These are phyloP conservation scores for Naganishia randhawae DNA, from an alignment of 768 basidiomycete genomes.

Conservation along the genomic window DNA sequence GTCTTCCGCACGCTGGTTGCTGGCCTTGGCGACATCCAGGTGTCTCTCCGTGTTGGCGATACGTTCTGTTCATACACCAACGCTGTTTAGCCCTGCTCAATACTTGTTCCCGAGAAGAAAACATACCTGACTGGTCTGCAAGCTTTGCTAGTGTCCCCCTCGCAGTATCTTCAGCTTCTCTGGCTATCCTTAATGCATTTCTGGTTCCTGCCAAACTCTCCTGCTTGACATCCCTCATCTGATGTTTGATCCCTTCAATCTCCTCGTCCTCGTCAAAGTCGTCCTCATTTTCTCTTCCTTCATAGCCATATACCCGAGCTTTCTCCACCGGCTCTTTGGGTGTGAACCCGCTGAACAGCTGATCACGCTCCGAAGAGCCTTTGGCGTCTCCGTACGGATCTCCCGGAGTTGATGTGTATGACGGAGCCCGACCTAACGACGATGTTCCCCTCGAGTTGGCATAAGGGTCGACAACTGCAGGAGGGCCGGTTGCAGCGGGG, in stretches of 20 bases:
- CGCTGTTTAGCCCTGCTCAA: neutral
- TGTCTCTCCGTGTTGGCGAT: constrained; percentile 92
- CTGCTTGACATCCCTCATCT: constrained; percentile 83
- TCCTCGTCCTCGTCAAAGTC: constrained; percentile 57
- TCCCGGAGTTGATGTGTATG: constrained; percentile 24
- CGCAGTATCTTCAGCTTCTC: constrained; percentile 96
- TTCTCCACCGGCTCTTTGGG: constrained; percentile 34
- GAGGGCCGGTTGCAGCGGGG: constrained; percentile 32
- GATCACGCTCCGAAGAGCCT: constrained; percentile 41
- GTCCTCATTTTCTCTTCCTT: constrained; percentile 55
- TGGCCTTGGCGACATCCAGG: constrained; percentile 83
- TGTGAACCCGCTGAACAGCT: constrained; percentile 48
- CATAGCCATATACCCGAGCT: constrained; percentile 44
- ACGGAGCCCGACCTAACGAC: constrained; percentile 4
- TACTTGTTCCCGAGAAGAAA: no score
- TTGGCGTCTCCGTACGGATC: constrained; percentile 42
- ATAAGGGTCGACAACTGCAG: constrained; percentile 18
- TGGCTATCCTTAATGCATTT: constrained; percentile 85
- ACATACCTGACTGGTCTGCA: constrained; percentile 86
- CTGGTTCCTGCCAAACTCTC: constrained; percentile 78
- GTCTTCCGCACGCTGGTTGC: constrained; percentile 83
- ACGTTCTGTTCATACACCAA: constrained; percentile 45
- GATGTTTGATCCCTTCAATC: constrained; percentile 89
- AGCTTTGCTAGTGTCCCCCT: constrained; percentile 74
- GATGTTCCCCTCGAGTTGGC: constrained; percentile 15